phyloP scores from a whole-genome alignment of 139 green algal species.

The Dunaliella sp. region DNA sequence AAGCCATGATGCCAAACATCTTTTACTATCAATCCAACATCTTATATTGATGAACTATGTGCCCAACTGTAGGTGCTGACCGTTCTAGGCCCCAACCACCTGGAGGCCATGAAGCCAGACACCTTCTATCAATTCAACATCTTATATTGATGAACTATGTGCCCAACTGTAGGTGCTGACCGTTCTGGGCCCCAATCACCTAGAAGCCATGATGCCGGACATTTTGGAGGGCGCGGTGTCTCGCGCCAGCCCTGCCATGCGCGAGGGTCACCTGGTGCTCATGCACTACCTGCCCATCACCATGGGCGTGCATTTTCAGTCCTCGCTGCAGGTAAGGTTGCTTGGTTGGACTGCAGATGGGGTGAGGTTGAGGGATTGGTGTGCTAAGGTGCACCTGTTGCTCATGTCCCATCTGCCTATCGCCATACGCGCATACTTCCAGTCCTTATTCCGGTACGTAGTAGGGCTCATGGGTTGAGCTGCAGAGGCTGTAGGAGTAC shows the following conservation, averaged over 20 bases:
- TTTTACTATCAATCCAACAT: no score
- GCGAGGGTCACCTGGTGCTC: conserved; percentile 91
- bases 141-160: no score
- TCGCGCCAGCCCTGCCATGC: conserved; percentile 50
- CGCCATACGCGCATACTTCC: no score
- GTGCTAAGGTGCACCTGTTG: no score
- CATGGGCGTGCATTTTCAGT: conserved; percentile 58
- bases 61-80: conserved; percentile 91
- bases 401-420: no score
- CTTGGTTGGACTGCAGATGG: no score
- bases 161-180: conserved; percentile 72
- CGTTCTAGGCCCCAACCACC: conserved; percentile 71
- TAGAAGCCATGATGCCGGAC: conserved; percentile 84
- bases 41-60: no score
- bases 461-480: no score
- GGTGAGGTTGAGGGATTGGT: no score
- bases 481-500: no score
- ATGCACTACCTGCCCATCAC: conserved; percentile 58
- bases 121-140: no score
- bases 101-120: conserved; percentile 82
- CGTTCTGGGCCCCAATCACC: conserved; percentile 69
- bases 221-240: conserved; percentile 67
- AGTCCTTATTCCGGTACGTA: no score
- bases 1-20: conserved; percentile 80
- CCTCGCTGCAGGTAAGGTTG: conserved; percentile 46